Evolutionary conservation across 352 stramenopile species (phyloP), one percentile per base, ranked within the genome.

Genomic region (Globisporangium perplexum): DNA sequence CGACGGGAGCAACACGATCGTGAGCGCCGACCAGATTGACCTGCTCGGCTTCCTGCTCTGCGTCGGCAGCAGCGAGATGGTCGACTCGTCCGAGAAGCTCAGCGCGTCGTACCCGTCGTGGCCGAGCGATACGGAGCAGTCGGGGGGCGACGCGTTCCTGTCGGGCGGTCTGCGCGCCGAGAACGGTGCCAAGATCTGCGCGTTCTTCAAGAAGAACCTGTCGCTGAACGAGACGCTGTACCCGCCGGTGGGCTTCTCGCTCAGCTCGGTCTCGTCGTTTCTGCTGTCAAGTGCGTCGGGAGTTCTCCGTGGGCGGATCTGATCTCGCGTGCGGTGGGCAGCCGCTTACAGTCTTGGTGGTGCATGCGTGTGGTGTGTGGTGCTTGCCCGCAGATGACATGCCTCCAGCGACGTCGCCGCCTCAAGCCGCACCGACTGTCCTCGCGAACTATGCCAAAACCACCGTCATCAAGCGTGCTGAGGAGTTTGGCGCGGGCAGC

Each of bases 171-270:
- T 44, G 26, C 63, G 62, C n/a, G 59, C 44, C 0, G 77, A 88
- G 48, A 88, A 73, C 50, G 77, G 68, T 48, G 62, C 62, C 14
- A 88, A 86, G 50, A 60, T 93, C 31, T 86, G 75, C 46, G 67
- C 70, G 0, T 91, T 89, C 48, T 83, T 88, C 65, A 90, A 90
- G 63, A 84, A 71, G 8, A 68, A 88, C 22, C 53, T 91, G 53
- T 71, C 81, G 45, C 60, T 93, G 53, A 93, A 91, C 47, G 79
- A 90, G 57, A 85, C 69, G 59, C 51, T 93, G 58, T 93, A 93
- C 50, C 83, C 83, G 7, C 77, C 80, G 0, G 69, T 90, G 23
- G 83, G 80, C 0, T 93, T 89, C 50, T 74, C 78, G 39, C 62
- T 90, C 23, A 57, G 43, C 35, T 61, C 59, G n/a, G 38, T 61